Conservation (phyloP, 352 stramenopile species). For the Phytopythium vexans region DNA sequence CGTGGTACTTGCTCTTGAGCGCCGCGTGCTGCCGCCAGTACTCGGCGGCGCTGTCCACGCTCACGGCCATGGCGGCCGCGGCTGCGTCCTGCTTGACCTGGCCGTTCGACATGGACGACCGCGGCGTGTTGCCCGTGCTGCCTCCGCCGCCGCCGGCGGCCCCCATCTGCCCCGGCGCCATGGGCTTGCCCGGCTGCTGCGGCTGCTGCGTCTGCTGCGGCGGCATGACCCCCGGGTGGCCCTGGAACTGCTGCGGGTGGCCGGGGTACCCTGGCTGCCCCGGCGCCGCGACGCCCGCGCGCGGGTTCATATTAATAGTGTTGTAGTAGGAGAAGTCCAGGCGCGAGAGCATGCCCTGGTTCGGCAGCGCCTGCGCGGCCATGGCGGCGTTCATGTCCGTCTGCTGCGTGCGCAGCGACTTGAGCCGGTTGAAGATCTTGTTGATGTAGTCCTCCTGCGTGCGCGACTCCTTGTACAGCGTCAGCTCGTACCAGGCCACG, state of each 20-base stretch:
- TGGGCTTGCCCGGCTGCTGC: conserved; percentile 13
- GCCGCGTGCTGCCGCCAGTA: conserved; percentile 80
- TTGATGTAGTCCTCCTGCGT: conserved; percentile 87
- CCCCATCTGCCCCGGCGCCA: conserved; percentile 2
- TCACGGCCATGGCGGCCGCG: conserved; percentile 13
- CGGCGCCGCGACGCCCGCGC: conserved; percentile 14
- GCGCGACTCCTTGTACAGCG: conserved; percentile 78
- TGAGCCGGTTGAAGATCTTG: conserved; percentile 84
- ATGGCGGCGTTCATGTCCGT: conserved; percentile 72
- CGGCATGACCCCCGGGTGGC: conserved; percentile 18
- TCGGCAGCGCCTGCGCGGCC: conserved; percentile 54
- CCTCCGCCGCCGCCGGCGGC: neutral
- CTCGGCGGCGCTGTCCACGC: conserved; percentile 48
- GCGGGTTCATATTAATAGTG: conserved; percentile 51
- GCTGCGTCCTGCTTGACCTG: conserved; percentile 15
- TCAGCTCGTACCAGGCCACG: conserved; percentile 83
- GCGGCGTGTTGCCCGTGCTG: conserved; percentile 9
- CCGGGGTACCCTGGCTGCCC: conserved; percentile 30
- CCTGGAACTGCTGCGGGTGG: conserved; percentile 31
- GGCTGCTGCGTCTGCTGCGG: conserved; percentile 15
- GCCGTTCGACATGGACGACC: conserved; percentile 6
- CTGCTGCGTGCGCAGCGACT: conserved; percentile 68
- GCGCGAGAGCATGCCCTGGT: conserved; percentile 68
- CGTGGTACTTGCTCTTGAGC: conserved; percentile 76
- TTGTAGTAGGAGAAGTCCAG: conserved; percentile 79